Base-by-base conservation (phyloP, 805 yeast species). In the Clavispora vitiphila region DNA sequence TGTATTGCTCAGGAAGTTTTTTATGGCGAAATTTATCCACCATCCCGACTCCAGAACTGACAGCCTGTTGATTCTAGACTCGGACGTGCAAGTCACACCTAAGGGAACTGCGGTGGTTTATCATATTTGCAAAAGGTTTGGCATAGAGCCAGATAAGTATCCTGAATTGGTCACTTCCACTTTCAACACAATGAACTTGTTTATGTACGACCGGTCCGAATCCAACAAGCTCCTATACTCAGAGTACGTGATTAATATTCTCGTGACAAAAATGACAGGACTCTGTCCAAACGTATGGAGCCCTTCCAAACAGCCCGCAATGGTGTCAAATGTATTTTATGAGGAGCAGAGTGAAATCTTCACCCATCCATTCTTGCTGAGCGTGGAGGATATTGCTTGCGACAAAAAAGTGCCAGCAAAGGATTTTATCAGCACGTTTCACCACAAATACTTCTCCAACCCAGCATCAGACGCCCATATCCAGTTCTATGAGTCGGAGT, bases 381-480 rank as follows among this genome's bases (percentile, higher is more conserved):
- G 11, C 11, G 20, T 16, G 32, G 44, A 41, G 14, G 44, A 16
- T 21, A 40, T 35, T 30, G 25, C 35, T 18, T n/a, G 19, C 2
- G 6, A 18, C 3, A 31, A 11, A n/a, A 14, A 40, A 9, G n/a
- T 5, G 26, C 9, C 25, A 16, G 32, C 19, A 20, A 31, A 23
- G 19, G 22, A 27, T 16, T 16, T 20, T 14, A 23, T 36, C 5
- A 80, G 86, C 5, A 95, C 96, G 0, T 81, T 83, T 49, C 76
- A 78, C 41, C 95, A 86, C 54, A 72, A 76, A 31, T 86, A 76
- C 54, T 88, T 88, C 64, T 81, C 91, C 4, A 90, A 90, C 53
- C 97, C 97, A 0, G 95, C 85, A 55, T 84, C 95, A 0, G 91
- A 85, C 49, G 71, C 95, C 0, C 86, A 81, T 55, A 60, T 77